Evolutionary conservation across 257 asterid species (phyloP).

Genomic region (Plantago ovata): DNA sequence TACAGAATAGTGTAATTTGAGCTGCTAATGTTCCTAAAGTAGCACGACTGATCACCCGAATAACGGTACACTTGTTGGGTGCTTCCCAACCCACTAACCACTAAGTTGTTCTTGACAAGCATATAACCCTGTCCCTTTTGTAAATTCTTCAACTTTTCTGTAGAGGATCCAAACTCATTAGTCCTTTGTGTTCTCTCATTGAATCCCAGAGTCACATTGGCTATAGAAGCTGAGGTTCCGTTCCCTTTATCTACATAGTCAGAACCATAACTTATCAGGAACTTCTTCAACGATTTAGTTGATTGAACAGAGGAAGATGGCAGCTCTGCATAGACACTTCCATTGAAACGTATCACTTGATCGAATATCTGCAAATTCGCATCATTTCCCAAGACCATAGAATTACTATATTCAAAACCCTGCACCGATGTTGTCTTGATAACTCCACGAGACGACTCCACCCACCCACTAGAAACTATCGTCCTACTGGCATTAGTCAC

Average conservation of each 20-base stretch:
- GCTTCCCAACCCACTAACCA: conserved; percentile 54
- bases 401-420: conserved; percentile 34
- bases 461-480: conserved; percentile 44
- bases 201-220: conserved; percentile 52
- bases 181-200: conserved; percentile 34
- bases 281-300: conserved; percentile 31
- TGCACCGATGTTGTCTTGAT: conserved; percentile 39
- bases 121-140: conserved; percentile 52
- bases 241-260: conserved; percentile 41
- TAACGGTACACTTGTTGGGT: conserved; percentile 50
- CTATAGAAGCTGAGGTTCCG: conserved; percentile 38
- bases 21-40: conserved; percentile 62
- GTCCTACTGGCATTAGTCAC: conserved; percentile 44
- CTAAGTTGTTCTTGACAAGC: conserved; percentile 51
- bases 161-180: conserved; percentile 25
- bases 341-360: conserved; percentile 47
- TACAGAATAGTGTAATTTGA: conserved; percentile 60
- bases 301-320: conserved; percentile 24
- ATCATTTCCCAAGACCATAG: conserved; percentile 51
- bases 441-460: conserved; percentile 57
- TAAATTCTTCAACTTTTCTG: conserved; percentile 38
- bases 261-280: conserved; percentile 30
- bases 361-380: conserved; percentile 55
- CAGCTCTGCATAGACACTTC: conserved; percentile 25
- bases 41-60: conserved; percentile 36